phyloP scores from a whole-genome alignment of 2,329 filamentous ascomycete genomes.

The Phialemonium atrogriseum region DNA sequence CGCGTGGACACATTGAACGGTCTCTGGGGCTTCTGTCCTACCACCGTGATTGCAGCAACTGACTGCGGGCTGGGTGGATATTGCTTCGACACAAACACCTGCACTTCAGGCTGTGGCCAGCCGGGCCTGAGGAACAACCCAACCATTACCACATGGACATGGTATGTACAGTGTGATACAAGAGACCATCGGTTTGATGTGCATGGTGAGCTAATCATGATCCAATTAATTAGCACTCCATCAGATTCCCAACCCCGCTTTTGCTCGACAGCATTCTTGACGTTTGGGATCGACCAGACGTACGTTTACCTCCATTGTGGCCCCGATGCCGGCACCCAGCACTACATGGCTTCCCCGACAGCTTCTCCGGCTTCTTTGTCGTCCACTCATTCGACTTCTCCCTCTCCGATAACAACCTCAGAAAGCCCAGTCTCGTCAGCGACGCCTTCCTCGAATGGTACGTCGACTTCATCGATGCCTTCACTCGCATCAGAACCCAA shows the following conservation, averaged over 20 bases:
- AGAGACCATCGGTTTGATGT: too few species aligned
- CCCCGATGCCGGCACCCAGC: neutral
- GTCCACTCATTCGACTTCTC: neutral
- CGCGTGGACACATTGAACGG: constrained; percentile 5
- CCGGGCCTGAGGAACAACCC: constrained; percentile 4
- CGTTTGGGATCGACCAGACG: constrained; percentile 4
- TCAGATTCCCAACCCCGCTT: neutral
- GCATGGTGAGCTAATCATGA: too few species aligned
- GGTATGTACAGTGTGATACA: too few species aligned
- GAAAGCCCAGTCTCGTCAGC: neutral
- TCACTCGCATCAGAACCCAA: neutral
- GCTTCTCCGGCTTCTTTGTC: neutral
- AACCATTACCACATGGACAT: constrained; percentile 5
- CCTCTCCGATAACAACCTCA: neutral
- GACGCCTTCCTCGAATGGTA: neutral
- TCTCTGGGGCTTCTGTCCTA: constrained; percentile 7
- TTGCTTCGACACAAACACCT: constrained; percentile 4
- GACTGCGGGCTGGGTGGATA: constrained; percentile 6
- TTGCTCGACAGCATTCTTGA: constrained; percentile 4
- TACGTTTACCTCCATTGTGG: constrained; percentile 5
- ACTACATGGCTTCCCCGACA: constrained; percentile 3
- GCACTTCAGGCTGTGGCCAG: constrained; percentile 4
- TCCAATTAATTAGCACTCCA: neutral
- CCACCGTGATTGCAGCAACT: constrained; percentile 4
- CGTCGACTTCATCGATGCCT: neutral